Conservation (phyloP, 2,329 filamentous ascomycete species). For the Dactylellina sp. region DNA sequence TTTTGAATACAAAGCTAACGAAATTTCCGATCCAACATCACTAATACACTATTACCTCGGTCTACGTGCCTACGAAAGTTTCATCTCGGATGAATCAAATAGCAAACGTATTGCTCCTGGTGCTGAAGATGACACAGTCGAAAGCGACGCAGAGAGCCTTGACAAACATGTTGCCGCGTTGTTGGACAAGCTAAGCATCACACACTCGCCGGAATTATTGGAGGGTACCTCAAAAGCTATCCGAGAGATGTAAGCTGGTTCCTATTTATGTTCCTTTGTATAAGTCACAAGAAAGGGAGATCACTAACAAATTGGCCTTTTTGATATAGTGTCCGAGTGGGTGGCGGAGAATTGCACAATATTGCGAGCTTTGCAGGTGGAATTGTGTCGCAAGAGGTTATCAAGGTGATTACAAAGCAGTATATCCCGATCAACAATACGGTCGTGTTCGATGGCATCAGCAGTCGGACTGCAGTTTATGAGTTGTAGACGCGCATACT, state of each 20-base stretch:
- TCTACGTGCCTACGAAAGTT: conserved; percentile 63
- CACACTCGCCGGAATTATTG: conserved; percentile 65
- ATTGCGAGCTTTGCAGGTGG: conserved; percentile 88
- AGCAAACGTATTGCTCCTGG: conserved; percentile 53
- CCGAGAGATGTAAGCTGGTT: conserved; percentile 65
- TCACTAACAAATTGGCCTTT: neutral
- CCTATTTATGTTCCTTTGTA: too few species aligned
- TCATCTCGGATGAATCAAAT: conserved; percentile 47
- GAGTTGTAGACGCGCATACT: conserved; percentile 66
- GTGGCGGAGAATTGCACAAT: conserved; percentile 90
- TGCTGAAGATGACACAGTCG: conserved; percentile 48
- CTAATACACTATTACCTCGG: conserved; percentile 78
- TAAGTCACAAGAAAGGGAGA: too few species aligned
- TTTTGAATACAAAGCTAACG: conserved; percentile 38
- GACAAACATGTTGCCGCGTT: conserved; percentile 31
- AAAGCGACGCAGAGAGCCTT: conserved; percentile 54
- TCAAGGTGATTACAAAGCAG: conserved; percentile 83
- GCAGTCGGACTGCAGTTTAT: conserved; percentile 72
- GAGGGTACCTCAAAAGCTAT: conserved; percentile 68
- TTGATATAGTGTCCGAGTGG: conserved; percentile 71
- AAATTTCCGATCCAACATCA: conserved; percentile 67
- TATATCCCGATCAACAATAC: conserved; percentile 78
- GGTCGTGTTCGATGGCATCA: conserved; percentile 77
- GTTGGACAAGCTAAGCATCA: conserved; percentile 41
- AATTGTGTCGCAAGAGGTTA: conserved; percentile 94